Evolutionary conservation across 345 rosid genomes (phyloP), one percentile per base, ranked within the genome.

Genomic region (Hypericum androsaemum): DNA sequence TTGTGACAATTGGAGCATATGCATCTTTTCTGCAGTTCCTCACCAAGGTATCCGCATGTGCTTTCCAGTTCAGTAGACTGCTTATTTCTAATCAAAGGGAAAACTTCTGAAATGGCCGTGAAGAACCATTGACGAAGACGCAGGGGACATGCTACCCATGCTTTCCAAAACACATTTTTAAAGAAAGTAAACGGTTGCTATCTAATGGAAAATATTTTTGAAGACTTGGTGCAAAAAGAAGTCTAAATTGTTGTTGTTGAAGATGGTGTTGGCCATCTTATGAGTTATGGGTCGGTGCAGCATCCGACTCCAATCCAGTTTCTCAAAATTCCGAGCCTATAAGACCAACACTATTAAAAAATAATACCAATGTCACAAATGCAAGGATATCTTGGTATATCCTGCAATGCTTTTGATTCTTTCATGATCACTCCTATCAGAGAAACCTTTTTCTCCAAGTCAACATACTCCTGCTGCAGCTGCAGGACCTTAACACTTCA

Each of bases 341-440:
- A 22, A 22, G 32, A 22, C 32, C 32, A 22, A 22, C 32, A 22
- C 4, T 22, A 22, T 22, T 22, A 22, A 4, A 1, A 22, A 22
- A 22, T 22, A 22, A 22, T 22, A 54, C 16, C 12, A 28, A 53
- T 42, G 37, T 42, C 43, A 56, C 39, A 28, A 14, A 52, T 38
- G 50, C 16, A 62, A 77, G 90, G 94, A 89, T 89, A 89, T 81
- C 67, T 72, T 47, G 84, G n/a, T 41, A 80, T 63, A 57, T 65
- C 73, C 54, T 70, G 77, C 64, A 86, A 57, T 53, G 69, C 66
- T 54, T 68, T 69, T 39, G 80, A 74, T 70, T 70, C 77, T 15
- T 74, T 68, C 72, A 53, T 50, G 50, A 79, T 58, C 44, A 61
- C 63, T 69, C 77, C 83, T 77, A 86, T 67, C 66, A 77, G 64